A percentile compares a stretch with the other conserved stretches of the same genome.
Conservation (phyloP, 345 rosid genomes). For the Streptanthus diversifolius region DNA sequence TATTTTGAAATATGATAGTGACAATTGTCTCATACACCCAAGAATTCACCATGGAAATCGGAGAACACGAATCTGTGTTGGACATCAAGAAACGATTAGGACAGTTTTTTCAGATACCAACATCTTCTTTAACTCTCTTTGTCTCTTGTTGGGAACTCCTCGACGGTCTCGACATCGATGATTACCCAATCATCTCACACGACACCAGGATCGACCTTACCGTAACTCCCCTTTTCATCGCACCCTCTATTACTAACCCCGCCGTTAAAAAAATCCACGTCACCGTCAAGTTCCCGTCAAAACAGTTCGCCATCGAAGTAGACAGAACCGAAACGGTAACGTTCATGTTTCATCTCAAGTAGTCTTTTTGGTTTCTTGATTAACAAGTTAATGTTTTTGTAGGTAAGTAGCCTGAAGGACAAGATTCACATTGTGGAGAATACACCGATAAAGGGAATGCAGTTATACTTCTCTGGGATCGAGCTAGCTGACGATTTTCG, state of each 20-base stretch:
- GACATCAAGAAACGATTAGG: conserved; percentile 59
- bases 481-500: conserved; percentile 72
- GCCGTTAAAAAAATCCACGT: conserved; percentile 32
- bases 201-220: conserved; percentile 72
- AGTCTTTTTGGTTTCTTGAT: conserved; percentile 4
- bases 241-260: background rate
- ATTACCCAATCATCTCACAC: conserved; percentile 67
- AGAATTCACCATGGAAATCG: conserved; percentile 54
- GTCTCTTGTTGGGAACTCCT: conserved; percentile 73
- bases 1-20: conserved; percentile 43
- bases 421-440: conserved; percentile 69
- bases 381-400: background rate
- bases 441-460: conserved; percentile 59
- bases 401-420: conserved; percentile 68
- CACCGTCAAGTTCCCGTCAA: conserved; percentile 56
- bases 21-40: conserved; percentile 42
- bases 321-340: conserved; percentile 69
- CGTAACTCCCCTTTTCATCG: conserved; percentile 30
- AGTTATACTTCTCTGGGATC: conserved; percentile 52
- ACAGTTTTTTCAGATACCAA: conserved; percentile 50
- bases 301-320: conserved; percentile 47
- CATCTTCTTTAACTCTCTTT: conserved; percentile 49
- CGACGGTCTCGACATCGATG: conserved; percentile 89
- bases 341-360: background rate
- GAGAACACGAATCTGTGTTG: conserved; percentile 52